A percentile compares a stretch with the other conserved stretches of the same genome.
These are phyloP conservation scores for Aspergillus sclerotiicarbonarius DNA, from an alignment of 495 filamentous ascomycete species.

Conservation along the genomic window DNA sequence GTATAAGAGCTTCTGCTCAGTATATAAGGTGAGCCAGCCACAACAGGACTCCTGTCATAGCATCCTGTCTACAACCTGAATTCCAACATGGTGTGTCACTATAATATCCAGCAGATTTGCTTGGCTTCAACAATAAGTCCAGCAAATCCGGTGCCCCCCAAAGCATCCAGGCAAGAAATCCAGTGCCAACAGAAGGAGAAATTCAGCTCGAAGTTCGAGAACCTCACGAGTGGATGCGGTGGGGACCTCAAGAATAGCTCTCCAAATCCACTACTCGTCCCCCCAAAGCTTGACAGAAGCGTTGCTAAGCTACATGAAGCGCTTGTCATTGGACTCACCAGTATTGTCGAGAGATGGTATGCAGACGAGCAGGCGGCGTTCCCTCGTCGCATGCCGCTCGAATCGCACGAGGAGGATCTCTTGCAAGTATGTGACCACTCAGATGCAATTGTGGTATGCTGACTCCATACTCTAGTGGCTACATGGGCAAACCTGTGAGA, in stretches of 20 bases:
- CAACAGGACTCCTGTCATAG: not conserved
- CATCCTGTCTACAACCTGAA: not conserved
- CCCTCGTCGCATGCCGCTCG: constrained; percentile 32
- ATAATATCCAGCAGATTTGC: not conserved
- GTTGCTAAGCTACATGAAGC: constrained; percentile 16
- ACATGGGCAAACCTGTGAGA: constrained; percentile 4
- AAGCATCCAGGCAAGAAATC: not conserved
- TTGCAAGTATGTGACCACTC: constrained; percentile 4
- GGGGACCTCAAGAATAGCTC: constrained; percentile 1
- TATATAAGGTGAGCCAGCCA: not conserved
- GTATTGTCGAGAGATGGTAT: constrained; percentile 43
- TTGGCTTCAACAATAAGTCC: constrained; percentile 2
- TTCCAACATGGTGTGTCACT: not conserved
- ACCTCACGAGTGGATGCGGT: not conserved
- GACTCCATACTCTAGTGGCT: constrained; percentile 10
- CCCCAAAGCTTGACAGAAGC: not conserved
- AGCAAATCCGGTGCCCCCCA: not conserved
- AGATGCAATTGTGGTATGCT: not conserved
- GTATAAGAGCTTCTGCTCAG: no score
- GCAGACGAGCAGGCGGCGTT: constrained; percentile 29
- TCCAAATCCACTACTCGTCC: not conserved
- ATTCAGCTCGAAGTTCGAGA: not conserved
- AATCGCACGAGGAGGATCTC: constrained; percentile 28
- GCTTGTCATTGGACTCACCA: constrained; percentile 26
- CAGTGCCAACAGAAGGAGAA: not conserved